Evolutionary conservation across 805 yeast species (phyloP).

Genomic region (Candida tallmaniae): DNA sequence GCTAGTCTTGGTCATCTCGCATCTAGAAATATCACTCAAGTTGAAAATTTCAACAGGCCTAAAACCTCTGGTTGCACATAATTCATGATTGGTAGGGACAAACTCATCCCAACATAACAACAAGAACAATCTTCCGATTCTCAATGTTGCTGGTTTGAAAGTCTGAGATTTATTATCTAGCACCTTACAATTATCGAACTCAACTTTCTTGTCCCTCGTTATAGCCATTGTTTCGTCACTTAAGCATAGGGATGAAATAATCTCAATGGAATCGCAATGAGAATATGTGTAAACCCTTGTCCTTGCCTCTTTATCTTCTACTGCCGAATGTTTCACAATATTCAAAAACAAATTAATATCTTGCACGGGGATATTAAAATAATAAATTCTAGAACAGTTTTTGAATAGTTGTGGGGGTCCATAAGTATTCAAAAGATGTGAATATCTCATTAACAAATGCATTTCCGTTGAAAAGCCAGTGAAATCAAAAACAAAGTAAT

Average conservation of each 20-base stretch:
- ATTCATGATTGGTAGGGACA: constrained; percentile 15
- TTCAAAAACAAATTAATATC: constrained; percentile 19
- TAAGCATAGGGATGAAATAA: constrained; percentile 31
- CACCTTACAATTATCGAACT: constrained; percentile 35
- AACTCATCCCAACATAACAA: constrained; percentile 42
- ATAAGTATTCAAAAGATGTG: constrained; percentile 35
- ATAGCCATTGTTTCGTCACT: constrained; percentile 31
- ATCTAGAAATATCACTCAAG: constrained; percentile 30
- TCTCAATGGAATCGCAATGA: constrained; percentile 28
- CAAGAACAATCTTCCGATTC: constrained; percentile 65
- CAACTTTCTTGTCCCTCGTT: constrained; percentile 33
- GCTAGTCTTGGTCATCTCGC: constrained; percentile 31
- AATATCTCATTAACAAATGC: constrained; percentile 19
- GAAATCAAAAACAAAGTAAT: constrained; percentile 61
- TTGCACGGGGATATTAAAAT: constrained; percentile 42
- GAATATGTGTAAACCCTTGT: constrained; percentile 29
- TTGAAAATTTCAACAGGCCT: constrained; percentile 32
- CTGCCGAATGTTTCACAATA: constrained; percentile 18
- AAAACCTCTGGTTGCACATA: constrained; percentile 22
- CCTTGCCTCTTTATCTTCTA: constrained; percentile 10
- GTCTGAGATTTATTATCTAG: constrained; percentile 46
- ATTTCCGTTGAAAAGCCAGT: constrained; percentile 47
- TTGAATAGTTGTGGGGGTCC: constrained; percentile 48
- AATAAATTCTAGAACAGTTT: constrained; percentile 53
- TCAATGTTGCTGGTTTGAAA: constrained; percentile 56